A percentile compares a stretch with the other conserved stretches of the same genome.
These are phyloP conservation scores for Globisporangium radiosum DNA, from an alignment of 352 stramenopile genomes.

Conservation along the genomic window DNA sequence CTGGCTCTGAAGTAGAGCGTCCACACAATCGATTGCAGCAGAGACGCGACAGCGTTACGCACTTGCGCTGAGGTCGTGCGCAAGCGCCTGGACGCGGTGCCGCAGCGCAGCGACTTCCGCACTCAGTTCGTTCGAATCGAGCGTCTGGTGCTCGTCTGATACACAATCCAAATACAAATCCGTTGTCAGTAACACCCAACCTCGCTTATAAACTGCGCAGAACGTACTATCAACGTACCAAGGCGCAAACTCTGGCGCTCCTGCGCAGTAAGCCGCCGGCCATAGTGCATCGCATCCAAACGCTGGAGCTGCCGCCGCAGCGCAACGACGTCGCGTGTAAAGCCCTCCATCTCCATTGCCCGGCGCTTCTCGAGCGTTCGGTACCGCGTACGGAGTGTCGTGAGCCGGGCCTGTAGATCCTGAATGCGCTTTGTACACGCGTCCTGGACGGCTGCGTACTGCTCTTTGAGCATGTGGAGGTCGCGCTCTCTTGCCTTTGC, in stretches of 20 bases:
- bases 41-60: no score
- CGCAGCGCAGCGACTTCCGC: slow-evolving; percentile 57
- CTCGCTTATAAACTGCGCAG: background rate
- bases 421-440: slow-evolving; percentile 61
- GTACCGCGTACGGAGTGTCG: slow-evolving; percentile 53
- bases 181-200: background rate
- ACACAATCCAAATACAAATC: background rate
- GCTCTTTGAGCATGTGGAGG: slow-evolving; percentile 64
- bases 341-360: slow-evolving; percentile 82
- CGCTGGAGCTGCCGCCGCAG: slow-evolving; percentile 67
- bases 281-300: slow-evolving; percentile 66
- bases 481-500: slow-evolving; percentile 55
- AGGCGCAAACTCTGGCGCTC: slow-evolving; percentile 40
- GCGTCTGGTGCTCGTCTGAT: slow-evolving; percentile 39
- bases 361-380: slow-evolving; percentile 55
- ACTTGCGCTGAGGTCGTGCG: slow-evolving; percentile 24
- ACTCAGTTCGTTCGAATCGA: slow-evolving; percentile 53
- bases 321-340: slow-evolving; percentile 53
- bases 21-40: no score
- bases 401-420: slow-evolving; percentile 59
- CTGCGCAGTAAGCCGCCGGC: slow-evolving; percentile 31
- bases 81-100: slow-evolving; percentile 55
- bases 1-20: no score
- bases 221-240: slow-evolving; percentile 13
- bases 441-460: slow-evolving; percentile 72